Base-by-base conservation (phyloP, 345 rosid genomes). In the Firmiana major region DNA sequence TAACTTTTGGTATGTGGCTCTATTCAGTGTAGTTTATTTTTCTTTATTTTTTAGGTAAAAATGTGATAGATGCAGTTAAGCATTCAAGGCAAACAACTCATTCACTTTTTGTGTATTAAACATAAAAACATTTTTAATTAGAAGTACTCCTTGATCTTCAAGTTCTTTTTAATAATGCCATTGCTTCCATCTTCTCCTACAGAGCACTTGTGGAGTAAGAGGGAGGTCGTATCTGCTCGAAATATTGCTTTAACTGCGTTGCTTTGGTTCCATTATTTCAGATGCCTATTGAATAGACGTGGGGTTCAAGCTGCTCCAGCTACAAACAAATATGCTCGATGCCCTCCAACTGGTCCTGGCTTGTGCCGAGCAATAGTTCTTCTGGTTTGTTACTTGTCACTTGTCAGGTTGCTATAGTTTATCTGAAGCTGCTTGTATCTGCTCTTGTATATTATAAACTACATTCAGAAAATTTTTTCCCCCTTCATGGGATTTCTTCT, bases 231-330 rank as follows among this genome's bases (percentile, higher is more conserved):
- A 74, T 87, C 97, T 1, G 13, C 81, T 0, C 86, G 83, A 38
- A 87, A 87, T 58, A 70, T 89, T 51, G 87, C 80, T 43, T 36
- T 75, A 81, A 88, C 93, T 0, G 91, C 85, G 73, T 78, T 88
- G 81, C 97, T 94, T 0, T 89, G 97, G n/a, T 71, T 91, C 19
- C 97, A 87, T 48, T 90, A 93, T 85, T 92, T 96, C 88, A 83
- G 98, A 83, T 96, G 99, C 90, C 87, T 93, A 45, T 62, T 96
- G 87, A 92, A 90, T 78, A 77, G 86, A 69, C 93, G 97, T 0
- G 98, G 97, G 62, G 85, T 93, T 77, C 89, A 80, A 65, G 97
- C 98, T 7, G 97, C 97, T 83, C 97, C 99, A 0, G 94, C 88
- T 38, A 64, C 83, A 24, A 93, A 91, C 76, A 11, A 7, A 16